These are phyloP conservation scores for Scenedesmus sp. DNA, from an alignment of 163 green algal species.

Conservation along the genomic window DNA sequence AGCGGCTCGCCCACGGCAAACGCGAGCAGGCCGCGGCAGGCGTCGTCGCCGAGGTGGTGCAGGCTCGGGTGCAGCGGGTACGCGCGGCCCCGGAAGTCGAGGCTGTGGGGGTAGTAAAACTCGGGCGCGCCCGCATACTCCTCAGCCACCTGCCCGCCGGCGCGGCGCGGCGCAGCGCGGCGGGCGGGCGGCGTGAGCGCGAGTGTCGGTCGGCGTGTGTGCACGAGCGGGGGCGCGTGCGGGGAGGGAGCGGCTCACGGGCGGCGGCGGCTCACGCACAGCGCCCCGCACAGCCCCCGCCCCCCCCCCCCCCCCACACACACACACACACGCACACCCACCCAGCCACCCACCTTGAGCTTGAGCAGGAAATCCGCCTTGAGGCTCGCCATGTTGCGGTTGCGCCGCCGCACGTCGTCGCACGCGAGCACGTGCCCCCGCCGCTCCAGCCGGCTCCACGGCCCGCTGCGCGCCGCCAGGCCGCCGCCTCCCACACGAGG, in stretches of 20 bases:
- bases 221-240: too few species aligned
- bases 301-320: neutral
- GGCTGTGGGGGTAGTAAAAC: slow-evolving; percentile 48
- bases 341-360: slow-evolving; percentile 45
- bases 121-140: slow-evolving; percentile 30
- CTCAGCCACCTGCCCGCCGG: slow-evolving; percentile 19
- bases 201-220: neutral
- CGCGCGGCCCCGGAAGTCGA: slow-evolving; percentile 81
- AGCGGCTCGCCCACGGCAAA: slow-evolving; percentile 83
- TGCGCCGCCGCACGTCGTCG: slow-evolving; percentile 37
- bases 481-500: slow-evolving; percentile 17
- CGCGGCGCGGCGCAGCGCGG: too few species aligned
- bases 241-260: neutral
- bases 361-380: slow-evolving; percentile 48
- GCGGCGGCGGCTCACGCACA: too few species aligned
- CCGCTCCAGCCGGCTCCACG: slow-evolving; percentile 1
- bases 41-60: slow-evolving; percentile 94
- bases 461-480: slow-evolving; percentile 6
- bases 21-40: slow-evolving; percentile 84
- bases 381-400: slow-evolving; percentile 47
- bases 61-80: slow-evolving; percentile 97
- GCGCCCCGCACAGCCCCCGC: too few species aligned
- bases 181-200: neutral
- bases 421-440: slow-evolving; percentile 14
- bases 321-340: too few species aligned